Evolutionary conservation across 495 filamentous ascomycete genomes (phyloP).

Genomic region (Lophiostoma macrostomum): DNA sequence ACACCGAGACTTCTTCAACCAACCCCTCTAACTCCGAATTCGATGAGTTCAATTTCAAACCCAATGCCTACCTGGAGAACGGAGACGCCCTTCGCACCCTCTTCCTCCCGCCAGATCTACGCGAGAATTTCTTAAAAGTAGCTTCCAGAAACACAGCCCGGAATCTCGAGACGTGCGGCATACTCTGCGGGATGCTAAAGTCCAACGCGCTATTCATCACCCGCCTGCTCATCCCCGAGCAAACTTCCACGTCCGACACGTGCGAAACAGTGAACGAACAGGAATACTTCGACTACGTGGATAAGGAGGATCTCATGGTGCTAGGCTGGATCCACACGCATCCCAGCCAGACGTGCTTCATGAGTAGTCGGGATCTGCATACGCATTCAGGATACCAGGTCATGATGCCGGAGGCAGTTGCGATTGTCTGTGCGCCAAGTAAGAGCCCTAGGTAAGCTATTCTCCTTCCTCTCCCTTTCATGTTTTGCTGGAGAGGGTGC

Average conservation of each 20-base stretch:
- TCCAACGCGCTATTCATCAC: constrained; percentile 92
- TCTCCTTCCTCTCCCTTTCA: not conserved
- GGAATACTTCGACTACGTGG: constrained; percentile 80
- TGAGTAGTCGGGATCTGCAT: constrained; percentile 90
- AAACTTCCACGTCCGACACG: constrained; percentile 83
- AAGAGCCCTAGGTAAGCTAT: constrained; percentile 63
- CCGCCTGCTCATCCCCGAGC: constrained; percentile 84
- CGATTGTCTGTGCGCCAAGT: constrained; percentile 90
- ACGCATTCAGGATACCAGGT: constrained; percentile 91
- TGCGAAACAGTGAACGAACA: constrained; percentile 88
- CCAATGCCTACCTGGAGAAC: constrained; percentile 83
- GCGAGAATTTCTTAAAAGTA: constrained; percentile 64
- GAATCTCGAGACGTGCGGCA: constrained; percentile 91
- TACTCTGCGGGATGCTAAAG: constrained; percentile 85
- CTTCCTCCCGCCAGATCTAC: constrained; percentile 76
- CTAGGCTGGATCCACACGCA: constrained; percentile 99
- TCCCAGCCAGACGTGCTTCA: constrained; percentile 94
- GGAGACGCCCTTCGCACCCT: constrained; percentile 80
- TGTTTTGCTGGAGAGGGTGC: not conserved
- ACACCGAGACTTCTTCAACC: constrained; percentile 9
- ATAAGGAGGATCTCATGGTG: constrained; percentile 78
- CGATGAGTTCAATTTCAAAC: constrained; percentile 69
- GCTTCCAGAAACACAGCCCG: constrained; percentile 70
- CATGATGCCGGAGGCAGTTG: constrained; percentile 92
- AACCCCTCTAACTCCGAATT: constrained; percentile 36